phyloP scores from a whole-genome alignment of 2,329 filamentous ascomycete genomes.

The Colletotrichum sidae region DNA sequence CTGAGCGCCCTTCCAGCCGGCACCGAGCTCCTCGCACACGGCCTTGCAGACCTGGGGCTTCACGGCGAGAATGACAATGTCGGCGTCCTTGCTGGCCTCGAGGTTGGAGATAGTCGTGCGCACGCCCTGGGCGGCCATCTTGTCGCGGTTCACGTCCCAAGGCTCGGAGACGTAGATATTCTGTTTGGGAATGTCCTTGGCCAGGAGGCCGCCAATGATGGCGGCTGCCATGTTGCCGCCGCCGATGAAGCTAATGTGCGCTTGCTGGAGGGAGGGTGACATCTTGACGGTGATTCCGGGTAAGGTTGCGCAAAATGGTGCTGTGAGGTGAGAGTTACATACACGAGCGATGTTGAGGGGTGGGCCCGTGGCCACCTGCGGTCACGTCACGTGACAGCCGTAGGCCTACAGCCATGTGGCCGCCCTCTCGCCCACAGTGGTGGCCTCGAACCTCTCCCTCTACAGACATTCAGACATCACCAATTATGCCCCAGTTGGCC shows the following conservation, averaged over 20 bases:
- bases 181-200: conserved; percentile 54
- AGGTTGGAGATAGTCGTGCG: conserved; percentile 58
- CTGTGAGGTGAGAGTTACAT: too few species aligned
- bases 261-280: conserved; percentile 30
- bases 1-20: conserved; percentile 40
- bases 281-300: conserved; percentile 6
- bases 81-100: conserved; percentile 56
- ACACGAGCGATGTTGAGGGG: too few species aligned
- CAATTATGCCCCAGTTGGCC: too few species aligned
- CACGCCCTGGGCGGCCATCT: conserved; percentile 59
- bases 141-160: conserved; percentile 64
- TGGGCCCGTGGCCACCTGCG: too few species aligned
- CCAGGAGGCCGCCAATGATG: conserved; percentile 62
- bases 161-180: conserved; percentile 63
- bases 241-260: conserved; percentile 42
- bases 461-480: too few species aligned
- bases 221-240: conserved; percentile 65
- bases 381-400: too few species aligned
- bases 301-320: neutral
- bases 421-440: too few species aligned
- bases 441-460: too few species aligned
- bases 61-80: conserved; percentile 61
- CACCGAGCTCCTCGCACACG: conserved; percentile 60
- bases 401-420: too few species aligned
- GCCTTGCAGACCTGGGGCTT: conserved; percentile 63